A percentile compares a stretch with the other conserved stretches of the same genome.
Evolutionary conservation across 768 basidiomycete species (phyloP).

Genomic region (Cantharellus cinnabarinus): DNA sequence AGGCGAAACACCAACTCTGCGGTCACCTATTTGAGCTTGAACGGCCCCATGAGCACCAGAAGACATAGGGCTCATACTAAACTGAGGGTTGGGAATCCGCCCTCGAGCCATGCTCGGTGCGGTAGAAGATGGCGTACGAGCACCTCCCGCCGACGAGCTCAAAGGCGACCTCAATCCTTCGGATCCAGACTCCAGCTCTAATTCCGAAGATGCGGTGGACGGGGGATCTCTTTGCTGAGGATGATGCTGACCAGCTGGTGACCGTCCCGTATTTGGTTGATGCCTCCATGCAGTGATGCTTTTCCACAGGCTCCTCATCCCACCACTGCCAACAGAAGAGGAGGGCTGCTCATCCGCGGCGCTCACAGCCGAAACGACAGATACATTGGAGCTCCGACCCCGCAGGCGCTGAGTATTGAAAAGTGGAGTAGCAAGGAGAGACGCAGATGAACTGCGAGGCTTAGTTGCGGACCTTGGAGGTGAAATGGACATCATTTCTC

Average conservation of each 20-base stretch:
- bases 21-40: no score
- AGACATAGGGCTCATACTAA: no score
- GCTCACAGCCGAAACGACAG: neutral
- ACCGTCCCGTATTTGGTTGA: neutral
- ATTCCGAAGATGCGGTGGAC: no score
- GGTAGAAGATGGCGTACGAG: no score
- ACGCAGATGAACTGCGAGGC: neutral
- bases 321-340: neutral
- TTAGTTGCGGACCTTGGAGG: neutral
- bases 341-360: neutral
- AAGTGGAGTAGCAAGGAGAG: neutral
- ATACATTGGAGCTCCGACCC: neutral
- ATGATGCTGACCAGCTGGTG: neutral
- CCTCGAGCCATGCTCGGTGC: no score
- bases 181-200: no score
- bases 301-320: neutral
- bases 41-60: no score
- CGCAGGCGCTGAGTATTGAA: neutral
- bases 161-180: no score
- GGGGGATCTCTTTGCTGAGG: no score
- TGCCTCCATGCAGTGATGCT: neutral
- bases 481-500: neutral
- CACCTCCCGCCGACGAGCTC: no score
- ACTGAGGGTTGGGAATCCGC: neutral
- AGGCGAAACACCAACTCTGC: no score